These are phyloP conservation scores for Pyrus hybrid DNA, from an alignment of 331 rosid species.

Conservation along the genomic window DNA sequence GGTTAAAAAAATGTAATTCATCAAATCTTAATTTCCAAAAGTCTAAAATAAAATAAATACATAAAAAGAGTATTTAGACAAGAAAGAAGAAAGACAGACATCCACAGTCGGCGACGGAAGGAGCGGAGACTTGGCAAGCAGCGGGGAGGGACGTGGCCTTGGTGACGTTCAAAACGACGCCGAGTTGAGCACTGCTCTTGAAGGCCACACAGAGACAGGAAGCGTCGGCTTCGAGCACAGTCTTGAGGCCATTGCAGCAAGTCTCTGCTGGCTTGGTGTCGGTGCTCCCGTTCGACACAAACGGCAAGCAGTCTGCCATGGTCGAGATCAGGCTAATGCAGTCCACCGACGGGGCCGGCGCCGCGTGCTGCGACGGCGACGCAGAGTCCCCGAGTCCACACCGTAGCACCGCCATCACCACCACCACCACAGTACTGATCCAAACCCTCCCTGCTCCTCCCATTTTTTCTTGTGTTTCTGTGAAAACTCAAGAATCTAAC, in stretches of 20 bases:
- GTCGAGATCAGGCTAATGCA: constrained; percentile 34
- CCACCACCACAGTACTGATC: constrained; percentile 11
- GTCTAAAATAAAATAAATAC: neutral
- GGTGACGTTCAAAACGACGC: constrained; percentile 59
- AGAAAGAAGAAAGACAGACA: constrained; percentile 26
- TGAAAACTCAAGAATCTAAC: neutral
- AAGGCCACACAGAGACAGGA: constrained; percentile 64
- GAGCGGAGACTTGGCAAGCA: constrained; percentile 68
- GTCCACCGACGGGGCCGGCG: constrained; percentile 67
- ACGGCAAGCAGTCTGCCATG: constrained; percentile 68
- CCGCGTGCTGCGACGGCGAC: constrained; percentile 32
- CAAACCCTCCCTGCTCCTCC: constrained; percentile 16
- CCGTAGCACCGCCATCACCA: constrained; percentile 23
- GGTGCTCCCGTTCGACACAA: constrained; percentile 62
- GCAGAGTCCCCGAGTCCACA: constrained; percentile 8
- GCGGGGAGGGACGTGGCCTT: constrained; percentile 68
- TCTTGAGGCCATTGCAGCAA: constrained; percentile 68
- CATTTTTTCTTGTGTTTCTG: neutral
- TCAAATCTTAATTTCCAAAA: neutral
- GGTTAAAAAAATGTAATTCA: neutral
- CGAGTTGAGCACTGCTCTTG: constrained; percentile 53
- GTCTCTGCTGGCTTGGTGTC: constrained; percentile 35
- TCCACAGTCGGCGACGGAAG: constrained; percentile 52
- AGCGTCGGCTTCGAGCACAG: constrained; percentile 50
- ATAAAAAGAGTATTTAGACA: no score